Evolutionary conservation across 257 asterid species (phyloP).

Genomic region (Nicotiana noctiflora): DNA sequence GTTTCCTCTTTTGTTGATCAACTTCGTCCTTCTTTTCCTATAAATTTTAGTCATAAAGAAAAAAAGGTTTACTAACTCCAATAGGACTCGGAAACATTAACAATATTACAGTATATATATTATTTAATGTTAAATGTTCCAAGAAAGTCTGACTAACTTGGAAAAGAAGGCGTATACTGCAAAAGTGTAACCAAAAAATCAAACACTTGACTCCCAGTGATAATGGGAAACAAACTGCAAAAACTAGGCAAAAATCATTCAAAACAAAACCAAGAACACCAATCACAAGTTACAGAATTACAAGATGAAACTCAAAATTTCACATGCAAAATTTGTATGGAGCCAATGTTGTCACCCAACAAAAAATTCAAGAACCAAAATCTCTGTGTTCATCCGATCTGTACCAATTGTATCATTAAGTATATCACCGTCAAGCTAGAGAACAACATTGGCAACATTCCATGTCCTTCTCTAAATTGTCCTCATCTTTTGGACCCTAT

Average conservation of each 20-base stretch:
- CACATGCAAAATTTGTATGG: slow-evolving; percentile 29
- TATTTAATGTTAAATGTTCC: background rate
- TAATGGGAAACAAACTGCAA: background rate
- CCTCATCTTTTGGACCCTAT: slow-evolving; percentile 42
- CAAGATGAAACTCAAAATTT: background rate
- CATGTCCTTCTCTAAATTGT: slow-evolving; percentile 58
- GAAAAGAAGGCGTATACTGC: background rate
- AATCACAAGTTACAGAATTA: background rate
- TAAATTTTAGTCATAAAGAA: no score
- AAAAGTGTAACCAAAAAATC: no score
- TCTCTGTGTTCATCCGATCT: slow-evolving; percentile 51
- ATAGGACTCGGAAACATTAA: no score
- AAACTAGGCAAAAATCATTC: background rate
- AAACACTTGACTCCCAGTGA: background rate
- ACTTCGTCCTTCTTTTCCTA: no score
- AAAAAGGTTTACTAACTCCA: no score
- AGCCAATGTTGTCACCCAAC: slow-evolving; percentile 8
- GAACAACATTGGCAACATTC: slow-evolving; percentile 35
- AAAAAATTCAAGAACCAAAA: background rate
- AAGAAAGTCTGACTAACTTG: background rate
- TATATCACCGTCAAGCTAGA: slow-evolving; percentile 59
- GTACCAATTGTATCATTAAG: slow-evolving; percentile 52
- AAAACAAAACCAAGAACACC: background rate
- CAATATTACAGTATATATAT: no score
- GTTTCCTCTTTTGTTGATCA: no score